These are phyloP conservation scores for Geotrichum bryndzae DNA, from an alignment of 1,139 yeast genomes.

Conservation along the genomic window DNA sequence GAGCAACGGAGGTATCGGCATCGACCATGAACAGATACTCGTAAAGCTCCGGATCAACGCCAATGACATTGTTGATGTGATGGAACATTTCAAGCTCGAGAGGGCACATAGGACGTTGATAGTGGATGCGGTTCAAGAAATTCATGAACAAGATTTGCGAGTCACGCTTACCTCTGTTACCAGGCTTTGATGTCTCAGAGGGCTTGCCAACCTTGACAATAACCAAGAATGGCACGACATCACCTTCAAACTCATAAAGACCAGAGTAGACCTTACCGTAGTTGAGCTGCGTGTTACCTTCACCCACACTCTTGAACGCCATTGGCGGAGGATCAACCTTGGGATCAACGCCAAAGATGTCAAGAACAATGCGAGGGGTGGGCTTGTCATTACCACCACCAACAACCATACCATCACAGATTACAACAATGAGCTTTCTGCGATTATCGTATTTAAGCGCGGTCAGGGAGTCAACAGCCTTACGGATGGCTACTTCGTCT, in stretches of 20 bases:
- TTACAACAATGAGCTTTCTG: constrained; percentile 36
- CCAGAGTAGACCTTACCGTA: constrained; percentile 40
- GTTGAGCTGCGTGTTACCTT: constrained; percentile 37
- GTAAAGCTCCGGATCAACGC: constrained; percentile 40
- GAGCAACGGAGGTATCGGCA: constrained; percentile 39
- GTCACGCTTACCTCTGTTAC: constrained; percentile 42
- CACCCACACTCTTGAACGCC: constrained; percentile 38
- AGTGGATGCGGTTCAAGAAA: constrained; percentile 38
- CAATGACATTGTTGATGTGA: constrained; percentile 39
- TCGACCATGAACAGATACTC: constrained; percentile 40
- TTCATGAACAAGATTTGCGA: constrained; percentile 40
- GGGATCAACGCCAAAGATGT: constrained; percentile 38
- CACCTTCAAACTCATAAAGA: constrained; percentile 38
- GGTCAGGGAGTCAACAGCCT: constrained; percentile 40
- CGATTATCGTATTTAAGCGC: constrained; percentile 37
- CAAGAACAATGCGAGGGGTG: constrained; percentile 39
- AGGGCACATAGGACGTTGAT: constrained; percentile 38
- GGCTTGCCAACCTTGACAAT: constrained; percentile 39
- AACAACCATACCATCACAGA: constrained; percentile 40
- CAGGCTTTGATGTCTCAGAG: constrained; percentile 35
- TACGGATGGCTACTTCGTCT: constrained; percentile 38
- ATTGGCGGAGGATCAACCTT: constrained; percentile 36
- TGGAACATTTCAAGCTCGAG: constrained; percentile 40
- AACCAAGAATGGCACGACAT: constrained; percentile 38
- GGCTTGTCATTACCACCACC: constrained; percentile 41